Base-by-base conservation (phyloP, 2,329 filamentous ascomycete species). In the Hypomyces perniciosus region DNA sequence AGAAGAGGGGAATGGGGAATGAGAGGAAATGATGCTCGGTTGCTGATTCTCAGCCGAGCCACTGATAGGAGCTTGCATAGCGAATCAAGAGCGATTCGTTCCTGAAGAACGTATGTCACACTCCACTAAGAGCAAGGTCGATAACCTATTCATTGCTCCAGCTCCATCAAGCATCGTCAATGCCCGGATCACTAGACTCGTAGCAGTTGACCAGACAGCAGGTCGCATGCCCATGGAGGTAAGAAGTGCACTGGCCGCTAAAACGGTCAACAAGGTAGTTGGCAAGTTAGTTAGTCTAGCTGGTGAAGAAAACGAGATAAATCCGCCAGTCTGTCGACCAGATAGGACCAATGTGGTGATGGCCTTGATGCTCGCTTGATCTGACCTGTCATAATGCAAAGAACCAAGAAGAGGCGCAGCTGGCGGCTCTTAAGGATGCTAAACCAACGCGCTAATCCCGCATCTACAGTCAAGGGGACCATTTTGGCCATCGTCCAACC, bases 361-460 rank as follows among this genome's bases (percentile, higher is more conserved):
- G 39, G 20, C 40, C 20, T 29, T 40, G 33, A 28, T 37, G 34
- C 20, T 34, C 33, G 40, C 45, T 35, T 33, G 12, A 40, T 27
- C 30, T 48, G 45, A 39, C 41, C 27, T 40, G 50, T 44, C 40
- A 48, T 48, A 44, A 37, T 3, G 20, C 26, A 41, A 46, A 44
- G 45, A 41, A 31, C 50, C 50, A 52, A 52, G 28, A 37, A 52
- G 48, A 48, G 38, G 50, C 50, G 12, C 45, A 37, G 35, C 12
- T 35, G 20, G 38, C 34, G 40, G 7, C 29, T 44, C 38, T 35
- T 5, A 28, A 30, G 13, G 34, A 50, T 44, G 50, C 45, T 50
- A 51, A 43, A 46, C 52, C 53, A 57, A 52, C 55, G 61, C 62
- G 62, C 61, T 59, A 66, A 65, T 65, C 61, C 61, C 58, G 56